phyloP scores from a whole-genome alignment of 140 eudicot genomes.

The Flaveria floridana region DNA sequence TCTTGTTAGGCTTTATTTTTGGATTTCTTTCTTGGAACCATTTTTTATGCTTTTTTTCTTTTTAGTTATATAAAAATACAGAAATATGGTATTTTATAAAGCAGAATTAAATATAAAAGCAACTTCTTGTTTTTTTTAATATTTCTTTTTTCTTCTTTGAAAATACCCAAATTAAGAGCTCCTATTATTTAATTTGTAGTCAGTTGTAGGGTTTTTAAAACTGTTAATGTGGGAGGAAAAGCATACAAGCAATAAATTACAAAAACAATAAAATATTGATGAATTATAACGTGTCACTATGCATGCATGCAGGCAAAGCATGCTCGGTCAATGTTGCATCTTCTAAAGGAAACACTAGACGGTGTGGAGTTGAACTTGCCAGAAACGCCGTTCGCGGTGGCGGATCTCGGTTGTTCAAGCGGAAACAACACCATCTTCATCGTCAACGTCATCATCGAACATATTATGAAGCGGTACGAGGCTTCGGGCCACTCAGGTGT shows the following conservation, averaged over 20 bases:
- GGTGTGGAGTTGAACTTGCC: slow-evolving; percentile 51
- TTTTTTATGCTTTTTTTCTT: background rate
- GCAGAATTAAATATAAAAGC: no score
- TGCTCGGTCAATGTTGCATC: slow-evolving; percentile 87
- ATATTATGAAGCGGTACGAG: slow-evolving; percentile 66
- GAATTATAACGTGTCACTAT: slow-evolving; percentile 25
- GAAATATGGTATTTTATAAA: no score
- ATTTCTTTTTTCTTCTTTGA: background rate
- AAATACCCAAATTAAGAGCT: background rate
- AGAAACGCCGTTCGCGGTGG: slow-evolving; percentile 63
- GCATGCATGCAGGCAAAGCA: slow-evolving; percentile 66
- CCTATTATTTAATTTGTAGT: background rate
- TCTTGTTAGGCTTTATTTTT: slow-evolving; percentile 14
- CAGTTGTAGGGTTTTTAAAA: background rate
- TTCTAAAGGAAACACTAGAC: slow-evolving; percentile 74
- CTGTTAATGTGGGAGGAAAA: background rate
- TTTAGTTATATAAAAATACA: no score
- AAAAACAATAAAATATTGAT: background rate
- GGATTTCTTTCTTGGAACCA: slow-evolving; percentile 2
- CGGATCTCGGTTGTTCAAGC: slow-evolving; percentile 86
- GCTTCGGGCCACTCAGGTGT: slow-evolving; percentile 43
- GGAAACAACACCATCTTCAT: slow-evolving; percentile 81
- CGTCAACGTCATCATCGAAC: slow-evolving; percentile 72
- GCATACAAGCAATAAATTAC: background rate
- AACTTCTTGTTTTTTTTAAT: background rate